Evolutionary conservation across 805 yeast genomes (phyloP).

Genomic region (Schwanniomyces polymorphus): DNA sequence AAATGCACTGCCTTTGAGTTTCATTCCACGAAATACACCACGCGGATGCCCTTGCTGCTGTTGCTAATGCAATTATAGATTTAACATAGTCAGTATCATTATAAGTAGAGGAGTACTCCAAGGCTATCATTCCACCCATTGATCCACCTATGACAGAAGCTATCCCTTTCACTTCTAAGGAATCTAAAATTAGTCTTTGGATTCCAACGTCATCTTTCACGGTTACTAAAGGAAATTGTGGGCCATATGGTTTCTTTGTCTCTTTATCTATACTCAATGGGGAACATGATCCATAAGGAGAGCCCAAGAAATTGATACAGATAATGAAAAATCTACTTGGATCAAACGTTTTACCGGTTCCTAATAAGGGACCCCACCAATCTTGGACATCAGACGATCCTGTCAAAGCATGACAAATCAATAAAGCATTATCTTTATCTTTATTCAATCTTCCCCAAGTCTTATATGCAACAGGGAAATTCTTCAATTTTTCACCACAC

Average conservation of each 20-base stretch:
- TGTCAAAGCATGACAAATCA: slow-evolving; percentile 94
- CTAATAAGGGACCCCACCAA: slow-evolving; percentile 98
- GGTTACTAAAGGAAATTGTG: slow-evolving; percentile 91
- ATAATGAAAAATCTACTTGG: slow-evolving; percentile 83
- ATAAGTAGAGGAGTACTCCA: slow-evolving; percentile 75
- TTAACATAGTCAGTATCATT: slow-evolving; percentile 67
- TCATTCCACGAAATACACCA: slow-evolving; percentile 99
- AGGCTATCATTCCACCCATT: slow-evolving; percentile 97
- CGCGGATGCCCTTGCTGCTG: slow-evolving; percentile 92
- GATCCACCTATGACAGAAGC: slow-evolving; percentile 95
- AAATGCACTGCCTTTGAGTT: slow-evolving; percentile 94
- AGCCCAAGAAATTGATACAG: slow-evolving; percentile 90
- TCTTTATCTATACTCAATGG: slow-evolving; percentile 82
- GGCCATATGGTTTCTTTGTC: slow-evolving; percentile 81
- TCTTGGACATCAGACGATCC: slow-evolving; percentile 95
- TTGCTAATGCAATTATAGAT: slow-evolving; percentile 79
- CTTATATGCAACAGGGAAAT: slow-evolving; percentile 92
- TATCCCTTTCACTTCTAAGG: slow-evolving; percentile 71
- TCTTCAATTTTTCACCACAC: slow-evolving; percentile 68
- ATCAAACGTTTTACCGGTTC: slow-evolving; percentile 84
- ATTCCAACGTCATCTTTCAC: slow-evolving; percentile 89
- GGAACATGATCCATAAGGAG: slow-evolving; percentile 95
- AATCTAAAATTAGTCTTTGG: slow-evolving; percentile 75
- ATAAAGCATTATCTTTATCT: slow-evolving; percentile 69
- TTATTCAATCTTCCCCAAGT: slow-evolving; percentile 89